phyloP scores from a whole-genome alignment of 1,284 basidiomycete species.

The Naganishia liquefaciens region DNA sequence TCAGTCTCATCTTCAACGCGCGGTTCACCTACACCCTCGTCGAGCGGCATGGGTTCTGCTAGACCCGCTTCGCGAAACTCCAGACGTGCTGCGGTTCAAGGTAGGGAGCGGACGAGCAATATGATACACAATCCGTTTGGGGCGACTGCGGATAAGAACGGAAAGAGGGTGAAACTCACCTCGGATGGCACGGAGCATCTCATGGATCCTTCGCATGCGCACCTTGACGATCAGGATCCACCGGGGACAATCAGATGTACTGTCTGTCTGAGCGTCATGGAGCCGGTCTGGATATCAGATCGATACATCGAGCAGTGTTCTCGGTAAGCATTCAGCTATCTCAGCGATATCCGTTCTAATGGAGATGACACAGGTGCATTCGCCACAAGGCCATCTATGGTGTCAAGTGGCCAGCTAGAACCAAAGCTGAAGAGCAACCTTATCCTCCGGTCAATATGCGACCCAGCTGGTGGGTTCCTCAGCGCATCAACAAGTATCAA shows the following conservation, averaged over 20 bases:
- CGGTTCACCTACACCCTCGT: conserved; percentile 1
- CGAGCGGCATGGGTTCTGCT: neutral
- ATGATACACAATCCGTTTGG: conserved; percentile 28
- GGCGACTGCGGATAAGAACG: neutral
- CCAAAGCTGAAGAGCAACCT: conserved; percentile 16
- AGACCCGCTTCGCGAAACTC: conserved; percentile 7
- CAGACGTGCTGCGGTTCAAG: conserved; percentile 13
- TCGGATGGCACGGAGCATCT: neutral
- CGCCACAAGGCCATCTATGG: conserved; percentile 24
- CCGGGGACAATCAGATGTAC: conserved; percentile 8
- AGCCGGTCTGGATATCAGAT: conserved; percentile 17
- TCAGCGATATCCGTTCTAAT: neutral
- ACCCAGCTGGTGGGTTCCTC: conserved; percentile 21
- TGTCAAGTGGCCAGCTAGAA: conserved; percentile 22
- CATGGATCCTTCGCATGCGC: neutral
- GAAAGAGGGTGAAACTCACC: neutral
- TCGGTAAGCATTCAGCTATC: conserved; percentile 3
- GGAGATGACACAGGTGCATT: conserved; percentile 2
- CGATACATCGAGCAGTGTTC: conserved; percentile 20
- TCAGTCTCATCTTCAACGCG: conserved; percentile 8
- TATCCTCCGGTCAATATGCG: conserved; percentile 25
- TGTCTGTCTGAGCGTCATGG: conserved; percentile 18
- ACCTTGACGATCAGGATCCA: conserved; percentile 3
- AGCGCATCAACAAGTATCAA: conserved; percentile 13
- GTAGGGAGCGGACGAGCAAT: conserved; percentile 19